Conservation (phyloP, 345 rosid species). For the Hevea brasiliensis region DNA sequence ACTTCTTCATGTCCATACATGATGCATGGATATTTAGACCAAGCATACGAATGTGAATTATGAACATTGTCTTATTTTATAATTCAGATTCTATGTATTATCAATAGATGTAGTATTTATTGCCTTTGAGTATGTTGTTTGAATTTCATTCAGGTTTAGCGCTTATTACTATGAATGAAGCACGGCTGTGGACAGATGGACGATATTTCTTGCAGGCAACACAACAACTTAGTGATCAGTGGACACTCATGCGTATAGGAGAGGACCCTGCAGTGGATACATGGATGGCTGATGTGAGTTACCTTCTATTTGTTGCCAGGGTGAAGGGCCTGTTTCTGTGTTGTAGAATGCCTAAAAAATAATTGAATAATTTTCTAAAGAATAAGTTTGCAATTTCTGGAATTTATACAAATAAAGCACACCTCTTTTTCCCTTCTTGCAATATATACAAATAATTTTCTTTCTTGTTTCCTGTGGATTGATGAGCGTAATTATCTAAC, state of each 20-base stretch:
- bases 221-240: slow-evolving; percentile 70
- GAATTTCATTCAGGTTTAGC: slow-evolving; percentile 68
- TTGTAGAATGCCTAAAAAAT: neutral
- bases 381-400: neutral
- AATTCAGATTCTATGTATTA: neutral
- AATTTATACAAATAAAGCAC: too few relatives aligned
- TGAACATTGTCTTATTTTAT: neutral
- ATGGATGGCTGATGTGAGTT: slow-evolving; percentile 84
- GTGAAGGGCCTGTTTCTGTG: neutral
- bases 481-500: neutral
- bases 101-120: neutral
- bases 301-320: neutral
- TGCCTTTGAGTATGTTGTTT: neutral
- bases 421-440: neutral
- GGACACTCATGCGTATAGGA: slow-evolving; percentile 91
- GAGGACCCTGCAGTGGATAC: slow-evolving; percentile 80
- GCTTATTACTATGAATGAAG: slow-evolving; percentile 68
- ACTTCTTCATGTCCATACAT: neutral
- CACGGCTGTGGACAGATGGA: slow-evolving; percentile 90
- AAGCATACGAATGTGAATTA: too few relatives aligned
- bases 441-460: too few relatives aligned
- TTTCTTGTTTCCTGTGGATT: neutral
- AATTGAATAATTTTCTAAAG: neutral
- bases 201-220: slow-evolving; percentile 89
- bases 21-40: neutral